Conservation (phyloP, 106 monocot genomes). For the Allium cepa region DNA sequence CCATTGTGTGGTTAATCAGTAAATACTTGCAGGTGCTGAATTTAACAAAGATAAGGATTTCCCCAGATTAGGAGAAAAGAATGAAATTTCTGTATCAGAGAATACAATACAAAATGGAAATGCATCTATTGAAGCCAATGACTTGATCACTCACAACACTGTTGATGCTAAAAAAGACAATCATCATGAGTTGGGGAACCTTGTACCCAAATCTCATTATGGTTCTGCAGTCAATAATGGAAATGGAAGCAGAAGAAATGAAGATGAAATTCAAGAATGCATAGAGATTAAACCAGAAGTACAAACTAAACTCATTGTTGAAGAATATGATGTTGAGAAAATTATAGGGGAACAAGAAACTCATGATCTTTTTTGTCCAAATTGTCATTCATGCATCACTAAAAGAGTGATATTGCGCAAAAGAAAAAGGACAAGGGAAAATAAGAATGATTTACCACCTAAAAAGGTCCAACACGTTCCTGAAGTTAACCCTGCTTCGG, state of each 20-base stretch:
- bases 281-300: constrained; percentile 5
- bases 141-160: constrained; percentile 1
- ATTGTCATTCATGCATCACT: constrained; percentile 90
- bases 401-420: constrained; percentile 85
- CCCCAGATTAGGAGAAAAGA: not conserved
- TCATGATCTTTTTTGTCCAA: constrained; percentile 89
- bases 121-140: not conserved
- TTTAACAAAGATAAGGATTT: not conserved
- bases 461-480: constrained; percentile 35
- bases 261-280: constrained; percentile 7
- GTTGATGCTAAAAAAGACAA: not conserved
- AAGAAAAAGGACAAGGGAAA: constrained; percentile 58
- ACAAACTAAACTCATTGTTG: constrained; percentile 4
- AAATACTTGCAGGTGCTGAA: not conserved
- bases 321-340: constrained; percentile 58
- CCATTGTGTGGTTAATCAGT: not conserved
- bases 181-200: not conserved
- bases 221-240: constrained; percentile 7
- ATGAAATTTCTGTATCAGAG: not conserved
- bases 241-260: constrained; percentile 5
- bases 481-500: not conserved
- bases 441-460: constrained; percentile 25
- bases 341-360: constrained; percentile 85
- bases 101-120: constrained; percentile 17
- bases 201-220: constrained; percentile 8